These are phyloP conservation scores for Pterocarpus macrocarpus DNA, from an alignment of 306 rosid species.

Conservation along the genomic window DNA sequence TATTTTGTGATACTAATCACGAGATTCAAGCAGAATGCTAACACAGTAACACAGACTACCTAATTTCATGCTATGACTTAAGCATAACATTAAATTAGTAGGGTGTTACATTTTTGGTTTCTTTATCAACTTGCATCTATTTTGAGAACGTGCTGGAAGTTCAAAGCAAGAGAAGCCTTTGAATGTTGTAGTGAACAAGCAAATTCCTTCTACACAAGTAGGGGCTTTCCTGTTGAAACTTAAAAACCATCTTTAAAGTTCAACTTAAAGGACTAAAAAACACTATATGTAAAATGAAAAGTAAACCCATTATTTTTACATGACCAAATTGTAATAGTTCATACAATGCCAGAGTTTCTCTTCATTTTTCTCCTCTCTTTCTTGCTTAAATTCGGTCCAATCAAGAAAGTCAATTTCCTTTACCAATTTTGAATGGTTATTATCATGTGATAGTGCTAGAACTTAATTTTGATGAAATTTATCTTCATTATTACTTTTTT, in stretches of 20 bases:
- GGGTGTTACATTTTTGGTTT: too few relatives aligned
- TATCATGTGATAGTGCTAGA: too few relatives aligned
- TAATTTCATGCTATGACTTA: too few relatives aligned
- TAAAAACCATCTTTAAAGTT: constrained; percentile 1
- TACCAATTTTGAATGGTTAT: neutral
- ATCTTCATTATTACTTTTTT: neutral
- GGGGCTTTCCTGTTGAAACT: constrained; percentile 38
- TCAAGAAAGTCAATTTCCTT: neutral
- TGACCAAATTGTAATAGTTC: neutral
- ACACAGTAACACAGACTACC: too few relatives aligned
- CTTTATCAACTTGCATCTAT: neutral
- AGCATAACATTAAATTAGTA: too few relatives aligned
- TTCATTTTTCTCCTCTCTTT: neutral
- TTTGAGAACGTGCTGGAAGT: constrained; percentile 7
- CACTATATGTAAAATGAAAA: neutral
- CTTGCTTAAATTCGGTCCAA: neutral
- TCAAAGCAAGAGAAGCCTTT: constrained; percentile 32
- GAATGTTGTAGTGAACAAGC: constrained; percentile 11
- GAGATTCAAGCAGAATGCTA: too few relatives aligned
- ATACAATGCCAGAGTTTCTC: neutral
- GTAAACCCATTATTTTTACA: constrained; percentile 23
- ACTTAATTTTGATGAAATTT: neutral
- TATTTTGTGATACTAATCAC: too few relatives aligned
- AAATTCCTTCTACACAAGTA: constrained; percentile 36
- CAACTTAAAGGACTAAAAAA: neutral